Conservation (phyloP, 164 flowering plant genomes). For the Vitis cinerea region DNA sequence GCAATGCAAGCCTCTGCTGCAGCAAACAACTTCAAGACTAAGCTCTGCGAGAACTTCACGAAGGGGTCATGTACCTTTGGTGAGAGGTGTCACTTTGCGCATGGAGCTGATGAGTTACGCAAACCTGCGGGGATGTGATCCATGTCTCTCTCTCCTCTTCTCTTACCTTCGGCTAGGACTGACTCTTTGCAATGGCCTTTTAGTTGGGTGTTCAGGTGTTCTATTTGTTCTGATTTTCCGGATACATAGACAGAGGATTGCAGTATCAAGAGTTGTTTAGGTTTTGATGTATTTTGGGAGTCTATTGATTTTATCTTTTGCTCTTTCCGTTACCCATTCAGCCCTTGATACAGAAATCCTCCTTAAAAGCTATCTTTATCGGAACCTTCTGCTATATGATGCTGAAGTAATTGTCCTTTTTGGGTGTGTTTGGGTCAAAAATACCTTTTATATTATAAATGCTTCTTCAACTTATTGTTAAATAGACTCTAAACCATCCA, state of each 20-base stretch:
- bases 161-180: not conserved
- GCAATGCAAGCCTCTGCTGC: constrained; percentile 11
- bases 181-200: constrained; percentile 1
- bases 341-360: constrained; percentile 3
- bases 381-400: too few relatives aligned
- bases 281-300: too few relatives aligned
- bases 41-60: constrained; percentile 64
- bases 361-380: too few relatives aligned
- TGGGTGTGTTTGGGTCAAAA: too few relatives aligned
- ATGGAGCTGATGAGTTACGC: constrained; percentile 69
- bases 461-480: too few relatives aligned
- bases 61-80: constrained; percentile 84
- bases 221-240: too few relatives aligned
- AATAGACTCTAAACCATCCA: too few relatives aligned
- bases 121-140: constrained; percentile 20
- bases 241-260: not conserved
- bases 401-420: too few relatives aligned
- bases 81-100: constrained; percentile 85
- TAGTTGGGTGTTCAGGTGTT: not conserved
- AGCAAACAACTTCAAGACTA: constrained; percentile 63
- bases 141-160: not conserved
- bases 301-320: constrained; percentile 1
- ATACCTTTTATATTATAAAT: too few relatives aligned
- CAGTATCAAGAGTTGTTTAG: too few relatives aligned
- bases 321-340: constrained; percentile 4